Evolutionary conservation across 495 filamentous ascomycete genomes (phyloP).

Genomic region (Penicillium chermesinum): DNA sequence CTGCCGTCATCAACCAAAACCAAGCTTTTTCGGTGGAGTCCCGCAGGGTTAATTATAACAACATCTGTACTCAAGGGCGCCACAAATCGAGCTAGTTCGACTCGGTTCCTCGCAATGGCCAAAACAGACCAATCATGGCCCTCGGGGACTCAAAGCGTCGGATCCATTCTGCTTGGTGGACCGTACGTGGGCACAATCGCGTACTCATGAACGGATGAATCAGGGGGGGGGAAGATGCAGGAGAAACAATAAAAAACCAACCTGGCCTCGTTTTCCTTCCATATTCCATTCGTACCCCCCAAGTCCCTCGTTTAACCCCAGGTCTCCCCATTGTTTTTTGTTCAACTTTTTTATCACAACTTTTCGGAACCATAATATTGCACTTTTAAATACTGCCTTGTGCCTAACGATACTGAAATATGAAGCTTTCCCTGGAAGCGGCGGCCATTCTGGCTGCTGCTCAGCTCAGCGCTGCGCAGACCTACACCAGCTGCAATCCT

Average conservation of each 20-base stretch:
- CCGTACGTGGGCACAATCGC: conserved; percentile 11
- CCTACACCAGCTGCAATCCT: conserved; percentile 66
- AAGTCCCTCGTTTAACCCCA: background rate
- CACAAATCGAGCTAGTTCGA: background rate
- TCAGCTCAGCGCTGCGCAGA: conserved; percentile 58
- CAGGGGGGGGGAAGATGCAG: conserved; percentile 13
- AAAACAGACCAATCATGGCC: conserved; percentile 8
- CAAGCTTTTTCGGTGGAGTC: conserved; percentile 18
- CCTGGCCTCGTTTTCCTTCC: background rate
- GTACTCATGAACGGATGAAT: conserved; percentile 5
- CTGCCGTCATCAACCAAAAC: conserved; percentile 21
- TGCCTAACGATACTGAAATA: no score
- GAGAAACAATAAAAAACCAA: background rate
- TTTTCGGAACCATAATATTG: no score
- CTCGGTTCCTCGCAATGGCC: background rate
- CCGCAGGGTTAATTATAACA: background rate
- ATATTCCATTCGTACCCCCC: no score
- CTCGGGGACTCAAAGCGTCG: background rate
- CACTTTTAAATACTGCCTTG: no score
- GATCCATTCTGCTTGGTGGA: conserved; percentile 5
- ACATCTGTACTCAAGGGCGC: background rate
- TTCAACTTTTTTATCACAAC: no score
- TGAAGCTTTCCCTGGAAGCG: conserved; percentile 13
- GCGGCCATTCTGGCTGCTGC: conserved; percentile 12
- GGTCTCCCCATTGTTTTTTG: no score